Conservation (phyloP, 2,329 filamentous ascomycete genomes). For the Aspergillus sp. region DNA sequence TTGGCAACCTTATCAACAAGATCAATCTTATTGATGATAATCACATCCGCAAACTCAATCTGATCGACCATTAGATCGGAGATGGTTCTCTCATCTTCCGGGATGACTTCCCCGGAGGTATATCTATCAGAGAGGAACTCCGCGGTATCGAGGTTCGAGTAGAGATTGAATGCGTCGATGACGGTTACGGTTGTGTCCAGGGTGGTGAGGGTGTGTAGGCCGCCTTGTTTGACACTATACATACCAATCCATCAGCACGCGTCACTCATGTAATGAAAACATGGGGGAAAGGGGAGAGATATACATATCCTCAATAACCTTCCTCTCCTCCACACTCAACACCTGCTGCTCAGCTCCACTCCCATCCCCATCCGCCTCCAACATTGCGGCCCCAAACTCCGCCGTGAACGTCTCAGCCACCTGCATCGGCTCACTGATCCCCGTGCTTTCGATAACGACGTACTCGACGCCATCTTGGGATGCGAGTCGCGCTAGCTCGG, state of each 20-base stretch:
- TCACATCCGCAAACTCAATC: conserved; percentile 74
- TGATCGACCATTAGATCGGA: conserved; percentile 76
- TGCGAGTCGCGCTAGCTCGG: conserved; percentile 67
- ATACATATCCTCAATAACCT: conserved; percentile 51
- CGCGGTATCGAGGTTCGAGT: conserved; percentile 70
- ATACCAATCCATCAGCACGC: conserved; percentile 12
- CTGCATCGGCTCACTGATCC: conserved; percentile 72
- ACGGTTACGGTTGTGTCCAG: conserved; percentile 73
- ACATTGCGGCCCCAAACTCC: conserved; percentile 53
- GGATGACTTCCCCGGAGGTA: conserved; percentile 58
- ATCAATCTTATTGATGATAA: conserved; percentile 71
- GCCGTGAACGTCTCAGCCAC: conserved; percentile 72
- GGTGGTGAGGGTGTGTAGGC: conserved; percentile 64
- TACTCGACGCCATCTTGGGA: conserved; percentile 68
- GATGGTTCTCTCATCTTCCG: conserved; percentile 72
- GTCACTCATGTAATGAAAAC: conserved; percentile 3
- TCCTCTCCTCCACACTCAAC: conserved; percentile 46
- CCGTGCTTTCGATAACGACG: conserved; percentile 70
- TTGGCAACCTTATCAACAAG: conserved; percentile 55
- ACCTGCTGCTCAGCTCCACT: conserved; percentile 21
- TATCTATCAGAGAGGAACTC: conserved; percentile 67
- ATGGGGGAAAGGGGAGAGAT: not conserved
- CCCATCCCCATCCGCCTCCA: conserved; percentile 51
- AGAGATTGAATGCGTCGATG: conserved; percentile 71
- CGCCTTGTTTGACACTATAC: conserved; percentile 57